Percentiles rank a stretch among this genome's conserved stretches.
Conservation (phyloP, 345 rosid species). For the Gynandropsis gynandra region DNA sequence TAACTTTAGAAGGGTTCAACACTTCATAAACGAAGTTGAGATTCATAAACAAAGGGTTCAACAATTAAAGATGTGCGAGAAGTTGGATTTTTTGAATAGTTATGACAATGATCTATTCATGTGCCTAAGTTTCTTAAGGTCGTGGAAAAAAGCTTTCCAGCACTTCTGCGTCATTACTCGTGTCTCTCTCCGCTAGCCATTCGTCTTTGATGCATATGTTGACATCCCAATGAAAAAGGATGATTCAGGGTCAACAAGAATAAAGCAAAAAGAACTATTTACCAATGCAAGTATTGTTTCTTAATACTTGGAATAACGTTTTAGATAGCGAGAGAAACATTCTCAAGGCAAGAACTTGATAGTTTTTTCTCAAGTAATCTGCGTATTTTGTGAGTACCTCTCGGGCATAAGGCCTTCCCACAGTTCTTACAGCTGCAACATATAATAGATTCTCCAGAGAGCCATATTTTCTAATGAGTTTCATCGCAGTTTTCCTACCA, state of each 20-base stretch:
- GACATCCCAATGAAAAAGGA: slow-evolving; percentile 46
- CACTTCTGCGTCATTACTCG: slow-evolving; percentile 45
- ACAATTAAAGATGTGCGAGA: too few relatives aligned
- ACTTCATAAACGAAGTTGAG: too few relatives aligned
- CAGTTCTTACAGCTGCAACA: slow-evolving; percentile 77
- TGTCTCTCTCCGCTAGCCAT: slow-evolving; percentile 62
- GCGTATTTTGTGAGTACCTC: slow-evolving; percentile 80
- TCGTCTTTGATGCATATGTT: slow-evolving; percentile 65
- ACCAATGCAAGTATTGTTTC: background rate
- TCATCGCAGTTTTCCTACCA: slow-evolving; percentile 78
- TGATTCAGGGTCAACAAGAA: slow-evolving; percentile 1
- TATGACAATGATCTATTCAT: slow-evolving; percentile 2
- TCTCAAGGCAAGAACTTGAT: slow-evolving; percentile 73
- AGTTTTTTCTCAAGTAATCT: slow-evolving; percentile 74
- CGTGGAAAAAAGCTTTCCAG: slow-evolving; percentile 40
- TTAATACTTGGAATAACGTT: background rate
- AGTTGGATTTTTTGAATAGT: too few relatives aligned
- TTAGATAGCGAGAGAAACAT: slow-evolving; percentile 38
- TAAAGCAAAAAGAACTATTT: background rate
- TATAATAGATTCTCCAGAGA: slow-evolving; percentile 76
- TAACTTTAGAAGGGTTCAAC: too few relatives aligned
- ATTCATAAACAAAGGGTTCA: too few relatives aligned
- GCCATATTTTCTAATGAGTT: slow-evolving; percentile 77
- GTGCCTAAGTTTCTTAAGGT: slow-evolving; percentile 27
- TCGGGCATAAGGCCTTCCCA: slow-evolving; percentile 73